Evolutionary conservation across 257 asterid genomes (phyloP).

Genomic region (Salvia rosmarinus): DNA sequence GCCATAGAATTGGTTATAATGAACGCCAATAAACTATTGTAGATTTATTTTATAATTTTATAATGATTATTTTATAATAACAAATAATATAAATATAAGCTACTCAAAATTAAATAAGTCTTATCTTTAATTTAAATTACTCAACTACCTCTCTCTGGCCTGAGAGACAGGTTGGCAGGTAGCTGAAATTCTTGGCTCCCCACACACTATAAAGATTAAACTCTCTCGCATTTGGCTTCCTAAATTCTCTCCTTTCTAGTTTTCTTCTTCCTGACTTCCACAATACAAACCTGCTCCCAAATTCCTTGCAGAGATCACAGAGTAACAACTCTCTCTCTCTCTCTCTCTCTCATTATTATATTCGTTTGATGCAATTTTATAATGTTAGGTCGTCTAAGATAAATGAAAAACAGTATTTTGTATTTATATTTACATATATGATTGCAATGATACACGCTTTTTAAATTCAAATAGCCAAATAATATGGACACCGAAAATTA

Average conservation of each 20-base stretch:
- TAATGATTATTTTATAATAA: not conserved
- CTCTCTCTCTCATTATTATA: not conserved
- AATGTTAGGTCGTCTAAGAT: not conserved
- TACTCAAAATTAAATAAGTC: not conserved
- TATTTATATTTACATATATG: not conserved
- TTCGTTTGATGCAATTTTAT: not conserved
- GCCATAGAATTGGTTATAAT: not conserved
- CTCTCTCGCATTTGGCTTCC: not conserved
- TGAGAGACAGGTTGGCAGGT: not conserved
- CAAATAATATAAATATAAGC: no score
- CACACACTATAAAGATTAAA: not conserved
- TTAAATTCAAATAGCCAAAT: not conserved
- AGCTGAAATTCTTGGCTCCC: not conserved
- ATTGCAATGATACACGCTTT: not conserved
- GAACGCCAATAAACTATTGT: not conserved
- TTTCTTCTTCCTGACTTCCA: not conserved
- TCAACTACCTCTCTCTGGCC: not conserved
- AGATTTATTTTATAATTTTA: not conserved
- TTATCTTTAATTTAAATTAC: not conserved
- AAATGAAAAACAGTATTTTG: no score
- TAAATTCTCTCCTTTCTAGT: not conserved
- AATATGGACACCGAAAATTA: not conserved
- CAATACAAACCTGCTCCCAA: not conserved
- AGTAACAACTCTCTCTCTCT: slow-evolving; percentile 6
- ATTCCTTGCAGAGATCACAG: not conserved